A percentile compares a stretch with the other conserved stretches of the same genome.
Evolutionary conservation across 139 green algal species (phyloP).

Genomic region (Tetratostichococcus sp.): DNA sequence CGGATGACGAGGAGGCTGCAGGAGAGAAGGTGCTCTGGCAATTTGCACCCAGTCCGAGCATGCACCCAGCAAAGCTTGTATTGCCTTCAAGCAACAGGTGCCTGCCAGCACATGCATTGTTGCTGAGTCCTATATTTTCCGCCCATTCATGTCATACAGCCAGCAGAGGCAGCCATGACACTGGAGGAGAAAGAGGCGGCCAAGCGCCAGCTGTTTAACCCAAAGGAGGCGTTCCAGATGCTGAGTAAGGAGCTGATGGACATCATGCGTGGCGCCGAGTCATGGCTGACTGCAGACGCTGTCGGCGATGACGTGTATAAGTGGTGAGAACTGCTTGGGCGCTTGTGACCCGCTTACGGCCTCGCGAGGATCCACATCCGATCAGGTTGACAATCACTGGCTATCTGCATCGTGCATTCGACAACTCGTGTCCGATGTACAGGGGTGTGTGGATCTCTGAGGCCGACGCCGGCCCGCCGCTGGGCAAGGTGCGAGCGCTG

Average conservation of each 20-base stretch:
- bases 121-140: no score
- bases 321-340: conserved; percentile 70
- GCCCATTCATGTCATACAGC: conserved; percentile 12
- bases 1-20: background rate
- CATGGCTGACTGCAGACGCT: conserved; percentile 33
- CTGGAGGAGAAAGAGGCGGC: conserved; percentile 12
- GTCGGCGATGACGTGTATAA: conserved; percentile 58
- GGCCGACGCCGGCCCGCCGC: background rate
- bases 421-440: no score
- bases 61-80: background rate
- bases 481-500: background rate
- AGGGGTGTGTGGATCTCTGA: background rate
- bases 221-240: conserved; percentile 47
- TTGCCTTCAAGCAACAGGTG: background rate
- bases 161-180: background rate
- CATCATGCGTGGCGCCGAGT: conserved; percentile 27
- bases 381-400: no score
- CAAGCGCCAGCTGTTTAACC: conserved; percentile 18
- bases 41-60: background rate
- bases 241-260: conserved; percentile 59
- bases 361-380: no score
- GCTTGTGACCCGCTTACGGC: no score
- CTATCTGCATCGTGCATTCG: no score
- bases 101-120: no score
- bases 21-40: background rate